Conservation (phyloP, 176 grass and related monocot species). For the Oryza longistaminata region DNA sequence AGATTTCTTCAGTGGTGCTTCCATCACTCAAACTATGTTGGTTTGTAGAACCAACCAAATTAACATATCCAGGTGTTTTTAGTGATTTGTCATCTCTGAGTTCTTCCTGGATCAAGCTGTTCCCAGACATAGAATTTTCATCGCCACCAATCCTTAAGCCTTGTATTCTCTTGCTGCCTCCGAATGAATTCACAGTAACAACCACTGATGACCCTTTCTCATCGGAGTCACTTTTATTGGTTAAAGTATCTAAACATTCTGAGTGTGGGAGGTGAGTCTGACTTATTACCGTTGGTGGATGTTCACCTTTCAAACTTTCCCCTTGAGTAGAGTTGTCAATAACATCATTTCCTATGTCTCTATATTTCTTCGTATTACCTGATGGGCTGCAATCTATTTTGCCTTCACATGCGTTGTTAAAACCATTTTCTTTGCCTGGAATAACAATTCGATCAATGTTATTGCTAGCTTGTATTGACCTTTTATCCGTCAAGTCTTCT, state of each 20-base stretch:
- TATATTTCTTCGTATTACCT: background rate
- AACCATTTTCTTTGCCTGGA: slow-evolving; percentile 17
- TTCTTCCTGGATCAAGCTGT: slow-evolving; percentile 39
- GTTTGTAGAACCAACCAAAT: slow-evolving; percentile 30
- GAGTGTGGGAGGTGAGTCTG: slow-evolving; percentile 18
- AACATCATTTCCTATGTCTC: slow-evolving; percentile 11
- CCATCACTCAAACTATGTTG: background rate
- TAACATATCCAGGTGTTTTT: background rate
- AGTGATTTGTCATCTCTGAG: slow-evolving; percentile 25
- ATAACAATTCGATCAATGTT: slow-evolving; percentile 4
- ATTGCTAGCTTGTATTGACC: slow-evolving; percentile 5
- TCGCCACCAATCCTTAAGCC: slow-evolving; percentile 39
- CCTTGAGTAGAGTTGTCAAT: slow-evolving; percentile 26
- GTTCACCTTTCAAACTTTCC: slow-evolving; percentile 27
- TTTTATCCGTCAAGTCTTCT: slow-evolving; percentile 14
- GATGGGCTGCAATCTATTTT: slow-evolving; percentile 22
- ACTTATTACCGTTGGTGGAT: slow-evolving; percentile 16
- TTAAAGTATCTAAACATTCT: slow-evolving; percentile 13
- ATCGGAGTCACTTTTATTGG: slow-evolving; percentile 20
- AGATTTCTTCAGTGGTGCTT: background rate
- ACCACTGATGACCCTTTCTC: background rate
- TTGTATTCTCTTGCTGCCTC: background rate
- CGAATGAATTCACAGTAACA: slow-evolving; percentile 19
- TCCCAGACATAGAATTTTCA: slow-evolving; percentile 16
- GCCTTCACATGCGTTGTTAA: background rate